These are phyloP conservation scores for Xerocomus brunneocitrinus DNA, from an alignment of 768 basidiomycete genomes.

Conservation along the genomic window DNA sequence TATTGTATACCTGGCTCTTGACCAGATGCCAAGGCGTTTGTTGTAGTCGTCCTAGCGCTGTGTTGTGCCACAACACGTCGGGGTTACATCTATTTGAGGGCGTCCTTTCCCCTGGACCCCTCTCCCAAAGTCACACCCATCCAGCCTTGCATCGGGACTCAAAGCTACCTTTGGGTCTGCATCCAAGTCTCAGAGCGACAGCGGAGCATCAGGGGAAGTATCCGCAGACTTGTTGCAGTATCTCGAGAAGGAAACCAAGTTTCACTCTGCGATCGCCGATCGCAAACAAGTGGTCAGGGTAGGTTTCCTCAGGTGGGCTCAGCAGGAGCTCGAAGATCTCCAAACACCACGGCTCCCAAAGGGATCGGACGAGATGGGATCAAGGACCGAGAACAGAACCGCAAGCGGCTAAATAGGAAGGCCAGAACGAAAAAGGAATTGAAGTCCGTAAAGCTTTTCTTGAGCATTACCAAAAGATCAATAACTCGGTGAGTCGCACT, in stretches of 20 bases:
- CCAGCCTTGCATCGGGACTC: constrained; percentile 29
- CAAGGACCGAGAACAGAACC: constrained; percentile 47
- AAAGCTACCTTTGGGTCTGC: constrained; percentile 26
- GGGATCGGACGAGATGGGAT: constrained; percentile 39
- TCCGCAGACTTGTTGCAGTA: constrained; percentile 66
- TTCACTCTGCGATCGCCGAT: constrained; percentile 57
- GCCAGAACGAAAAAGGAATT: constrained; percentile 60
- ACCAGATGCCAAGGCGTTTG: too few species aligned
- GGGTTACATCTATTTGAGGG: constrained; percentile 49
- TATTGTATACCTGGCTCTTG: too few species aligned
- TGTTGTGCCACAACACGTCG: too few species aligned
- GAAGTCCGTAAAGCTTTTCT: constrained; percentile 63
- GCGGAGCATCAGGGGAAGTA: constrained; percentile 46
- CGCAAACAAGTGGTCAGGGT: constrained; percentile 91
- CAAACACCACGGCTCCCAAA: constrained; percentile 41
- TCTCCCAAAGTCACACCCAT: constrained; percentile 87
- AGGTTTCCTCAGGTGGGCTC: constrained; percentile 72
- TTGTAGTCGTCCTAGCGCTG: too few species aligned
- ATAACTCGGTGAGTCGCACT: constrained; percentile 69
- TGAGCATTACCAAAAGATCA: constrained; percentile 80
- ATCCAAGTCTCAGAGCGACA: constrained; percentile 13
- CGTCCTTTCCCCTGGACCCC: constrained; percentile 87
- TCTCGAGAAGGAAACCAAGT: constrained; percentile 59
- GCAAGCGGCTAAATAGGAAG: constrained; percentile 44
- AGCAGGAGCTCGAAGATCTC: constrained; percentile 67